Evolutionary conservation across 495 filamentous ascomycete genomes (phyloP).

Genomic region (Acidiella bohemica): DNA sequence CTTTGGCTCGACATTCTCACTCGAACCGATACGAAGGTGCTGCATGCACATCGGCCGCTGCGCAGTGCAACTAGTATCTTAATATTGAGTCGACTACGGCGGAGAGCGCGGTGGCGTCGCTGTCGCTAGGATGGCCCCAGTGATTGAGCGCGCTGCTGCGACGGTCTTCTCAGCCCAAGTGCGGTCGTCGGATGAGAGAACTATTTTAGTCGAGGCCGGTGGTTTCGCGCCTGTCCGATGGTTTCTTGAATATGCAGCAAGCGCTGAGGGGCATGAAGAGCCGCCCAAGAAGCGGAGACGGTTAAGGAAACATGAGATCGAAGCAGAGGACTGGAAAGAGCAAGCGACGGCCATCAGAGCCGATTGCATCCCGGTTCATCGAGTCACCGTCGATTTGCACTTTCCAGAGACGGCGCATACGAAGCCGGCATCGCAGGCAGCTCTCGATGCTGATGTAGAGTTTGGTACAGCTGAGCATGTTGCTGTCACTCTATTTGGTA

Average conservation of each 20-base stretch:
- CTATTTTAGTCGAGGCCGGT: slow-evolving; percentile 16
- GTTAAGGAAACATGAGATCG: not conserved
- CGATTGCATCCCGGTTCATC: slow-evolving; percentile 5
- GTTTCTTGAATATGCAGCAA: slow-evolving; percentile 9
- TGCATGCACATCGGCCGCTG: too few relatives aligned
- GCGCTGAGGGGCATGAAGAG: not conserved
- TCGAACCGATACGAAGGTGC: too few relatives aligned
- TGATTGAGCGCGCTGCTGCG: slow-evolving; percentile 8
- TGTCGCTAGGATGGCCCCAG: too few relatives aligned
- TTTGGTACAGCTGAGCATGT: slow-evolving; percentile 9
- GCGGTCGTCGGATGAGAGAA: slow-evolving; percentile 2
- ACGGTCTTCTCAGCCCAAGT: slow-evolving; percentile 8
- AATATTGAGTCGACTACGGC: too few relatives aligned
- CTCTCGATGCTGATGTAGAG: slow-evolving; percentile 6
- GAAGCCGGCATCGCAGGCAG: not conserved
- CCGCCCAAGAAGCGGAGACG: slow-evolving; percentile 7
- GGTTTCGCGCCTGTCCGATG: slow-evolving; percentile 11
- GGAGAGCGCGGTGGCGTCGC: too few relatives aligned
- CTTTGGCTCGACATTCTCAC: too few relatives aligned
- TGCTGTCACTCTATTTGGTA: not conserved
- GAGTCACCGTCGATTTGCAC: slow-evolving; percentile 12
- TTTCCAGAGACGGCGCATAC: slow-evolving; percentile 6
- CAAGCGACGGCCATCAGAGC: too few relatives aligned
- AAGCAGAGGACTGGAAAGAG: not conserved
- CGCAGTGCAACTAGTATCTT: too few relatives aligned